Conservation (phyloP, 345 rosid genomes). For the Salix viminalis region DNA sequence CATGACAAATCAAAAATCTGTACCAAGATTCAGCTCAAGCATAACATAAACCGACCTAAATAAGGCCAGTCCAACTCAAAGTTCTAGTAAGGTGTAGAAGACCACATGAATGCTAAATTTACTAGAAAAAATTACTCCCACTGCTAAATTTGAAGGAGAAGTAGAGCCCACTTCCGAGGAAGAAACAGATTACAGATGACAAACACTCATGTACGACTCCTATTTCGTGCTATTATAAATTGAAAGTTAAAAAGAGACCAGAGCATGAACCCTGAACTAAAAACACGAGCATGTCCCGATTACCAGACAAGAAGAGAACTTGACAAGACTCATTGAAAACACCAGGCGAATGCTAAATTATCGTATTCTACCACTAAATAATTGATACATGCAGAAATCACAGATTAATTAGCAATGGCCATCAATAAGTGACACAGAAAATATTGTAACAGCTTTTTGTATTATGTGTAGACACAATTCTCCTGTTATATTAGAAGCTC, state of each 20-base stretch:
- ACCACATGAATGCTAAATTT: background rate
- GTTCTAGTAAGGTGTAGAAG: background rate
- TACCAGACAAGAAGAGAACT: background rate
- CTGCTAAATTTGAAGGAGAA: background rate
- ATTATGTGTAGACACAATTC: background rate
- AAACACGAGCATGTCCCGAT: background rate
- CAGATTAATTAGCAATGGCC: background rate
- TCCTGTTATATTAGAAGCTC: background rate
- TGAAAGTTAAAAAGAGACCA: background rate
- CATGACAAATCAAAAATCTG: background rate
- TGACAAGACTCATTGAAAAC: background rate
- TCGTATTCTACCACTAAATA: background rate
- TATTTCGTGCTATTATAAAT: background rate
- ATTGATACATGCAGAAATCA: background rate
- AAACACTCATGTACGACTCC: background rate
- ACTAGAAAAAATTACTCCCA: background rate
- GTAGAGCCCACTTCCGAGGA: background rate
- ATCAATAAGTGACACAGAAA: background rate
- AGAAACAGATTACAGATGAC: background rate
- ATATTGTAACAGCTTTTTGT: background rate
- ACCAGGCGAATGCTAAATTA: background rate
- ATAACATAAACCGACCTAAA: background rate
- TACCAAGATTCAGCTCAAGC: background rate
- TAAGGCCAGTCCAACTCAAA: background rate
- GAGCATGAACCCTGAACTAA: background rate